Evolutionary conservation across 1,284 basidiomycete species (phyloP), one percentile per base, ranked within the genome.

Genomic region (Sporisorium exsertum): DNA sequence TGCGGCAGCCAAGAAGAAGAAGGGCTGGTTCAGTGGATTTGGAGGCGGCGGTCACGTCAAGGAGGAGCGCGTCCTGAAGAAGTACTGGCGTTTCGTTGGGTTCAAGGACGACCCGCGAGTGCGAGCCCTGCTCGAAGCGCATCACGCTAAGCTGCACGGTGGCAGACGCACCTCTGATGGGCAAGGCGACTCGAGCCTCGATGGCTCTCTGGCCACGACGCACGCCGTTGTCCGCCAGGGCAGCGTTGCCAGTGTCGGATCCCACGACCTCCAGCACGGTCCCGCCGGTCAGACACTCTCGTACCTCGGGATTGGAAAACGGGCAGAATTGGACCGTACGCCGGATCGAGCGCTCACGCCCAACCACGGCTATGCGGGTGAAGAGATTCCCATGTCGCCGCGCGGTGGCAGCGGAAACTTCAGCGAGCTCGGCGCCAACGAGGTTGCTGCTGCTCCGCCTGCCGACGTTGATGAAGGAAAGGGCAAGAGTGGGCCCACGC

Each of bases 21-120:
- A 81, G 50, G 65, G 77, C 42, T 83, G 81, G 82, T 72, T 84
- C 35, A 58, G 78, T 15, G 68, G 73, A 13, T 61, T 82, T 27
- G 68, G 71, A 13, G 54, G 54, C 20, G 62, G 72, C 60, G 58
- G 56, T 13, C 58, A 47, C 13, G 42, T 49, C 10, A 83, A 82
- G 60, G 82, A 84, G 51, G 82, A 80, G 58, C 70, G 86, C 29
- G 56, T 84, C 54, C 68, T 80, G 22, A 78, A 78, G 26, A 70
- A 78, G 42, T 86, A 87, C 70, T 87, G 87, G 87, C 81, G 86
- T 13, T 87, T 87, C 64, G 68, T 87, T 9, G 87, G 87, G 0
- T 85, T 86, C 59, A 74, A 77, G 37, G 61, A 77, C 52, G 82
- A 84, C 6, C 75, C 77, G 6, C 77, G 73, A n/a, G 80, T 84